phyloP scores from a whole-genome alignment of 495 filamentous ascomycete species.

The Astrothelium macrocarpum region DNA sequence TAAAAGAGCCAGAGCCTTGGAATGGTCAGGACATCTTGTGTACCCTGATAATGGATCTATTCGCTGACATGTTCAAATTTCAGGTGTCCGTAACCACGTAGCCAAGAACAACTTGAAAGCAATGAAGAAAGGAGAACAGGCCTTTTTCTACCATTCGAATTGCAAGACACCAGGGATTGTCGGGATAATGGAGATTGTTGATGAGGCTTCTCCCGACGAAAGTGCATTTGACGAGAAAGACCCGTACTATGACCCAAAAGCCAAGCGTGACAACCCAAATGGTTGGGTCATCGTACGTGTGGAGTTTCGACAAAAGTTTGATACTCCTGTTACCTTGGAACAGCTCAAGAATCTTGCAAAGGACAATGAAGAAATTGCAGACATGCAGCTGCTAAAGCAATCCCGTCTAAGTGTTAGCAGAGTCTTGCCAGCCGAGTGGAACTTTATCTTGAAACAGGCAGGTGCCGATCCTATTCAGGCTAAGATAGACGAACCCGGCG shows the following conservation, averaged over 20 bases:
- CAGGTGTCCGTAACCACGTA: constrained; percentile 50
- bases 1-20: constrained; percentile 73
- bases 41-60: background rate
- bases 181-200: constrained; percentile 87
- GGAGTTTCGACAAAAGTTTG: constrained; percentile 70
- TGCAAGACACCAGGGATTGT: constrained; percentile 84
- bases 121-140: constrained; percentile 85
- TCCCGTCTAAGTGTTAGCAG: constrained; percentile 73
- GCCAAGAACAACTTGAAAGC: constrained; percentile 79
- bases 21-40: constrained; percentile 47
- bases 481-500: background rate
- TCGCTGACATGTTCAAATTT: background rate
- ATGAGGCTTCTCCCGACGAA: constrained; percentile 69
- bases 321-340: constrained; percentile 56
- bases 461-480: background rate
- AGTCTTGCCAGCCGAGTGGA: constrained; percentile 66
- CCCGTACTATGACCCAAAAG: constrained; percentile 77
- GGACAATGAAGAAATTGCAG: constrained; percentile 55
- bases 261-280: constrained; percentile 63
- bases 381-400: constrained; percentile 75
- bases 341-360: constrained; percentile 57
- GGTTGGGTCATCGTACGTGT: constrained; percentile 81
- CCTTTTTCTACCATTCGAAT: constrained; percentile 98
- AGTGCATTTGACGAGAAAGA: constrained; percentile 66
- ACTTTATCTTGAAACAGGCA: constrained; percentile 51